Base-by-base conservation (phyloP, 192 early-diverging fungal genomes). In the Coemansia sp. region DNA sequence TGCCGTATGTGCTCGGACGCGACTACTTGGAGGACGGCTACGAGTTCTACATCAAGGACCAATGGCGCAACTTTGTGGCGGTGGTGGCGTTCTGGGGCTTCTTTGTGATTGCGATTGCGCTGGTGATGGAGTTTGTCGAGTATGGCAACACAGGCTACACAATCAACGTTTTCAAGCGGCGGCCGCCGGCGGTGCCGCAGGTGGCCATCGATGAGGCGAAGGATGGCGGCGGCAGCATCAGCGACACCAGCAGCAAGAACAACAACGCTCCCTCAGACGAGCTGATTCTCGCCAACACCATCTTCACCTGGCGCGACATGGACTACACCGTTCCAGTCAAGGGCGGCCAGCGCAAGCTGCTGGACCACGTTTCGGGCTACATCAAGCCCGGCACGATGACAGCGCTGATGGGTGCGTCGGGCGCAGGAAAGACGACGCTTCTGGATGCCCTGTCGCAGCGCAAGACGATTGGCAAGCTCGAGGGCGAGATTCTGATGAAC, bases 371-470 rank as follows among this genome's bases (percentile, higher is more conserved):
- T n/a, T 81, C 71, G 23, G 92, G 93, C 44, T 90, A 86, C 57
- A 88, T 92, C 53, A 85, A 85, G 53, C 90, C 92, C 9, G 93
- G 93, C 54, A 85, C 86, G 18, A 85, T 95, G 85, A 92, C 92
- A 16, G 90, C 90, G 16, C 79, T 96, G 37, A 94, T 96, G 91
- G 92, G 92, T 59, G 72, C 77, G 9, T 81, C 77, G 19, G 86
- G 86, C 21, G 84, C 84, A 6, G 92, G 92, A 68, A 93, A 93
- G 74, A 93, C 92, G 0, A 93, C 91, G 21, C 84, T 93, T 9
- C 67, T 91, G 72, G 90, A 93, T 69, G 81, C 91, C 4, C 78
- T 93, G 11, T 88, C 90, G 47, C 86, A 87, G 78, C 87, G 93
- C 76, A 94, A 93, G 85, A 93, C 89, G 47, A 89, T 85, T 21